Evolutionary conservation across 139 green algal genomes (phyloP).

Genomic region (Picochlorum sp.): DNA sequence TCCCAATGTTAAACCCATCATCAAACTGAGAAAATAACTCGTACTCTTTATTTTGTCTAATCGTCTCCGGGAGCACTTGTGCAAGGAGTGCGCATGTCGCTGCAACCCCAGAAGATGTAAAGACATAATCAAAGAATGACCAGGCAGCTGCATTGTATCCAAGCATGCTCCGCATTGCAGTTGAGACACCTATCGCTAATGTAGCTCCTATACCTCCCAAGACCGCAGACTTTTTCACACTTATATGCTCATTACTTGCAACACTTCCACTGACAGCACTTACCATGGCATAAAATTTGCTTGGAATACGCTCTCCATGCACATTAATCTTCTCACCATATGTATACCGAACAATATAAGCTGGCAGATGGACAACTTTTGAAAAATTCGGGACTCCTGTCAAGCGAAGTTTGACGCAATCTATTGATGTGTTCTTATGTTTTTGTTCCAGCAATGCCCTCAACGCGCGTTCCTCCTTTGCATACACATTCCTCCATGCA

Average conservation of each 20-base stretch:
- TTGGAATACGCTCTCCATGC: not conserved
- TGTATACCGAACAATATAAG: not conserved
- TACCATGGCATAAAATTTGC: not conserved
- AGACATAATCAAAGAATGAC: constrained; percentile 4
- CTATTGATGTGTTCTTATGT: too few relatives aligned
- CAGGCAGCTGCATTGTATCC: not conserved
- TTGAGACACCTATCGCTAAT: too few relatives aligned
- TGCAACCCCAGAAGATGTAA: not conserved
- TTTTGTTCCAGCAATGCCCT: not conserved
- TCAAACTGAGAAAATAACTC: not conserved
- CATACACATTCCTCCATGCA: not conserved
- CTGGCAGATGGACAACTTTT: not conserved
- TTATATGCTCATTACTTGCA: constrained; percentile 1
- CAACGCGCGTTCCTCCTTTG: not conserved
- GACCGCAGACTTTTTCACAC: not conserved
- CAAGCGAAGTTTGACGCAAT: not conserved
- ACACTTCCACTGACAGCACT: not conserved
- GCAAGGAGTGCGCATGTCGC: constrained; percentile 21
- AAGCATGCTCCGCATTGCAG: not conserved
- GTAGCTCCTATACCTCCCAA: not conserved
- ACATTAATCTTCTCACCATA: constrained; percentile 1
- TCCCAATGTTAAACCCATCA: not conserved
- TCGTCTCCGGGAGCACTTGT: constrained; percentile 11
- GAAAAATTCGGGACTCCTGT: not conserved
- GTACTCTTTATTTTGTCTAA: constrained; percentile 1